Base-by-base conservation (phyloP, 768 basidiomycete species). In the Leccinum truebloodii region DNA sequence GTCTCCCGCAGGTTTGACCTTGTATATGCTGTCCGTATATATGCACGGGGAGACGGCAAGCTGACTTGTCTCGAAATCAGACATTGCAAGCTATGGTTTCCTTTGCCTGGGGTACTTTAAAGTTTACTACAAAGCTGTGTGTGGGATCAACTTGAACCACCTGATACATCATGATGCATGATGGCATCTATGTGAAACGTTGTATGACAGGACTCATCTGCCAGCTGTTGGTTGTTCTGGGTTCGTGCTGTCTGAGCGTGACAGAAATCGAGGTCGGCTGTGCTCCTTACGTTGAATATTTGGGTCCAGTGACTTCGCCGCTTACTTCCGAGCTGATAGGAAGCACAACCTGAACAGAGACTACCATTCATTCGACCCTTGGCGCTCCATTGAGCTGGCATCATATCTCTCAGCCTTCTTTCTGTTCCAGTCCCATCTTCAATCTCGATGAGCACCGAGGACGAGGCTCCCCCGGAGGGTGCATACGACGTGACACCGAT, bases 401-500 rank as follows among this genome's bases (percentile, higher is more conserved):
- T n/a, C 28, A 24, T 39, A 22, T 41, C 24, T 28, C 7, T 8
- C 48, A 16, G 14, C 24, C 35, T n/a, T 2, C 22, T 22, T n/a
- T 41, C 32, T 26, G 44, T 28, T 32, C 44, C 52, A 37, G 48
- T 22, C 48, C 32, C 35, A 52, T 34, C 53, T 32, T 44, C 22
- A 26, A 46, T 30, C 65, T 52, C 54, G 34, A 73, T 73, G 72
- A 34, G 65, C 34, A 22, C 57, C 3, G 20, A 58, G 4, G 59
- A 63, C 14, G 63, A 63, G 30, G 57, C 34, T 46, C 14, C 28
- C 28, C 41, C 58, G 16, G 62, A 60, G 12, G 63, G 48, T 37
- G 63, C 60, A 30, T 71, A 70, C 64, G 74, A 74, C 59, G 54
- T 62, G 59, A 74, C 73, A 3, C 71, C 73, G 9, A 70, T 76